Percentiles rank a stretch among this genome's conserved stretches.
phyloP scores from a whole-genome alignment of 2,329 filamentous ascomycete genomes.

The Clarireedia homoeocarpa region DNA sequence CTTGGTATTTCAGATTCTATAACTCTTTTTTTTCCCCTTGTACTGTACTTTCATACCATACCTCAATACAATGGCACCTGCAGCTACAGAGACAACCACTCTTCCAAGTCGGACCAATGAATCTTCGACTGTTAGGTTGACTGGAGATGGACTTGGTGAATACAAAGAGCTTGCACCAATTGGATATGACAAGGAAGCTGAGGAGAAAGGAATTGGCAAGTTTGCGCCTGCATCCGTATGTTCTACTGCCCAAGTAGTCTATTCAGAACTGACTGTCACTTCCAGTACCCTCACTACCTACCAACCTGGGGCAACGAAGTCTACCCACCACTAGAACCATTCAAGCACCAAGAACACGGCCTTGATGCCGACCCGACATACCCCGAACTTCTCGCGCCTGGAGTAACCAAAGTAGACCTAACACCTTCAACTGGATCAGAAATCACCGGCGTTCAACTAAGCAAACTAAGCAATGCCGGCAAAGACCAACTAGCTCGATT shows the following conservation, averaged over 20 bases:
- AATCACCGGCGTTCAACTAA: slow-evolving; percentile 63
- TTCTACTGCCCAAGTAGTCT: not conserved
- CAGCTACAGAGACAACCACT: slow-evolving; percentile 23
- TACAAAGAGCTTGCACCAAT: slow-evolving; percentile 28
- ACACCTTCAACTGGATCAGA: slow-evolving; percentile 70
- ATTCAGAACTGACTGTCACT: not conserved
- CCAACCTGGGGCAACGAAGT: slow-evolving; percentile 58
- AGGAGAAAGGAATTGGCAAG: slow-evolving; percentile 25
- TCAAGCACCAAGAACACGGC: slow-evolving; percentile 68
- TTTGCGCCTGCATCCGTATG: slow-evolving; percentile 24
- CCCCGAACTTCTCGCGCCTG: slow-evolving; percentile 55
- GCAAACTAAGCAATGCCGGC: slow-evolving; percentile 55
- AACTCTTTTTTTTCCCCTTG: not conserved
- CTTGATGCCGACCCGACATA: slow-evolving; percentile 65
- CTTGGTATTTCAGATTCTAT: not conserved
- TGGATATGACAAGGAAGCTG: slow-evolving; percentile 24
- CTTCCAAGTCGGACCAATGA: slow-evolving; percentile 12
- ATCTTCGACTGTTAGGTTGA: slow-evolving; percentile 15
- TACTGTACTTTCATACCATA: not conserved
- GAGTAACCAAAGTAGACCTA: slow-evolving; percentile 48
- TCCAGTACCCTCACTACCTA: slow-evolving; percentile 49
- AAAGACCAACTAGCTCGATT: slow-evolving; percentile 72
- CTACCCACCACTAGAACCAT: slow-evolving; percentile 59
- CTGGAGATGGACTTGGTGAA: slow-evolving; percentile 17
- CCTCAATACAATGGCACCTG: slow-evolving; percentile 22